Evolutionary conservation across 1,284 basidiomycete species (phyloP), one percentile per base, ranked within the genome.

Genomic region (Sphagnurus paluster): DNA sequence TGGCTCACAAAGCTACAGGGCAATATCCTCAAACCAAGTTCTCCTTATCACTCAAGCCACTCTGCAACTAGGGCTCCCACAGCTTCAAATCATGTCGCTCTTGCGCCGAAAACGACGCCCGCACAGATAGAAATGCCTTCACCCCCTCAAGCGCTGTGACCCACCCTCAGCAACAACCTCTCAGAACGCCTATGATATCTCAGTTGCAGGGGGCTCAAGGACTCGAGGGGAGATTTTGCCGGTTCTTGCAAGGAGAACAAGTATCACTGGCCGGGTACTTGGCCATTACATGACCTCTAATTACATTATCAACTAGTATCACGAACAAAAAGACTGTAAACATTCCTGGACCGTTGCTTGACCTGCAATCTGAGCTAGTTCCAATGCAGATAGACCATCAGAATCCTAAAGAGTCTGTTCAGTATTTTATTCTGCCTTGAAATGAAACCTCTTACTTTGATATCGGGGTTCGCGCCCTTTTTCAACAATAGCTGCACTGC

Each of bases 341-440:
- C 82, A 61, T 29, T 67, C 60, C 49, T 72, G 77, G 54, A 92
- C 77, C 3, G 80, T 74, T 24, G 75, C 66, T 54, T 87, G 84
- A 24, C 83, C 84, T 10, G 85, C 82, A 41, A 84, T 72, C 29
- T 68, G 63, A 39, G 90, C 88, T 44, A 92, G 66, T 54, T 90
- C 84, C 30, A 69, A 54, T 2, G 84, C 79, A 10, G 81, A 79
- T 50, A 87, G 71, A 17, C 77, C 81, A 56, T 92, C 90, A 20
- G 79, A 70, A 60, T 92, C 92, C 86, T 90, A 59, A 16, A 48
- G 35, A 3, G 24, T 35, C 36, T 35, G 7, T 41, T 45, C 19
- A 38, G 32, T 28, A 14, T 9, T n/a, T n/a, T n/a, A n/a, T n/a
- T n/a, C 25, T 20, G 16, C 21, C 3, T 8, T 3, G 25, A 38